Base-by-base conservation (phyloP, 2,329 filamentous ascomycete genomes). In the Bimuria novae-zelandiae region DNA sequence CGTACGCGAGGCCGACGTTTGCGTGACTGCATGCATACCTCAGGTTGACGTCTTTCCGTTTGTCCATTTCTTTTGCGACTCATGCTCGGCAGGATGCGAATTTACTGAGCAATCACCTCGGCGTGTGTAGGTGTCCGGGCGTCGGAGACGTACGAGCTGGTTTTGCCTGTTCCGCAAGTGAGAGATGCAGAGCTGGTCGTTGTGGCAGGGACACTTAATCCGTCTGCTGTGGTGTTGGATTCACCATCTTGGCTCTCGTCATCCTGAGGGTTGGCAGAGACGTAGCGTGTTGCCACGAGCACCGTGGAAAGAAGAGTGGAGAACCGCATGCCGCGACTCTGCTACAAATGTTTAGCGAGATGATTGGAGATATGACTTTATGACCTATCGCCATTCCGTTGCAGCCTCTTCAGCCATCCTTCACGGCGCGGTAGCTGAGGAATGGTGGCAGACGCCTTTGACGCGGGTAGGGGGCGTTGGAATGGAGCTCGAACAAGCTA, bases 61-160 rank as follows among this genome's bases (percentile, higher is more conserved):
- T 41, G 35, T 56, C 49, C 25, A 63, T 46, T 23, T 50, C 35
- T 5, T 39, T 35, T 17, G 45, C 51, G 43, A 55, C 33, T 39
- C 55, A 61, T 7, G 49, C 54, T 17, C 52, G 57, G 43, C 54
- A 63, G 27, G 54, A 60, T 22, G 48, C 39, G 22, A 49, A 63
- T 54, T 53, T 52, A 10, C 59, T 63, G 19, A 35, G 4, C 29
- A 35, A 27, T 37, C 17, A 11, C n/a, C n/a, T n/a, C n/a, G n/a
- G n/a, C n/a, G n/a, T n/a, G n/a, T n/a, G n/a, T n/a, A n/a, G n/a
- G n/a, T n/a, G n/a, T n/a, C n/a, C n/a, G n/a, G n/a, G n/a, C n/a
- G n/a, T n/a, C n/a, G n/a, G 37, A 17, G 17, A 52, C 46, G 8
- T 52, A 60, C 60, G 47, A 48, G 21, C 27, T 19, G 4, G 49